A percentile compares a stretch with the other conserved stretches of the same genome.
Conservation (phyloP, 768 basidiomycete species). For the Amyloporia xantha region DNA sequence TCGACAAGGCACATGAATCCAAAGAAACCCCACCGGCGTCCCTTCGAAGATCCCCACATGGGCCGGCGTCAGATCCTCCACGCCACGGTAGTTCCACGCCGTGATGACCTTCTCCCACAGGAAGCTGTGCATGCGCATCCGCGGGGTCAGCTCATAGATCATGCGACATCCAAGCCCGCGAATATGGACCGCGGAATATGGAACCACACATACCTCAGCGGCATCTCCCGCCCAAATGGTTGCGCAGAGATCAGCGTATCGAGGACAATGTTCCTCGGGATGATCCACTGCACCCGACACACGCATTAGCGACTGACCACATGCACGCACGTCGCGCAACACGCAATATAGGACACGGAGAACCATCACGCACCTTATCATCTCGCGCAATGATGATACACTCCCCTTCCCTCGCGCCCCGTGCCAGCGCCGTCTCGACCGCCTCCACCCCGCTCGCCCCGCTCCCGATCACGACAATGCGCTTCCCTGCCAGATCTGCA, state of each 20-base stretch:
- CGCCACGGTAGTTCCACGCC: constrained; percentile 37
- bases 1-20: background rate
- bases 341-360: background rate
- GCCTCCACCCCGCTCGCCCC: constrained; percentile 51
- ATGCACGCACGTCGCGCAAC: background rate
- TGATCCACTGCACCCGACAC: constrained; percentile 43
- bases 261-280: constrained; percentile 37
- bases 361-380: no score
- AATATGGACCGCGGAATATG: background rate
- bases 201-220: constrained; percentile 30
- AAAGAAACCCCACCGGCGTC: constrained; percentile 32
- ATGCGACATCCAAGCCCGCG: background rate
- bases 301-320: background rate
- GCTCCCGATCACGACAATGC: constrained; percentile 40
- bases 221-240: constrained; percentile 48
- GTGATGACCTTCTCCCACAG: constrained; percentile 41
- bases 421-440: constrained; percentile 30
- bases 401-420: constrained; percentile 23
- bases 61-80: constrained; percentile 37
- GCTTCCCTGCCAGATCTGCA: constrained; percentile 30
- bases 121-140: constrained; percentile 34
- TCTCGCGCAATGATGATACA: constrained; percentile 35
- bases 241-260: constrained; percentile 43
- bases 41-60: constrained; percentile 39
- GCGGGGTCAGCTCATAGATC: constrained; percentile 1